Evolutionary conservation across 2,329 filamentous ascomycete species (phyloP), one percentile per base, ranked within the genome.

Genomic region (Diaporthe sp.): DNA sequence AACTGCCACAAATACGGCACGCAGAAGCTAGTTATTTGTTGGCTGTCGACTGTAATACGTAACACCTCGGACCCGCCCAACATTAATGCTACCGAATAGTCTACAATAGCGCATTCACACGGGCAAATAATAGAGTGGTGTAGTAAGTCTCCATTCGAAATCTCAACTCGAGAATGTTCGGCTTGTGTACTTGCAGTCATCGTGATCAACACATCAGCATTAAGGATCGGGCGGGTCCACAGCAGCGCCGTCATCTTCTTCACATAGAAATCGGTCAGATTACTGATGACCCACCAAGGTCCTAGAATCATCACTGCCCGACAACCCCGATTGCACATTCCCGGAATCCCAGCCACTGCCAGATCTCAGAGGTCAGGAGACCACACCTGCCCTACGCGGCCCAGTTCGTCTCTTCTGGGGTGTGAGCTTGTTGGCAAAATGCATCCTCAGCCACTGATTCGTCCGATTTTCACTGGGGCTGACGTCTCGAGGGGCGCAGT

Each of bases 401-500:
- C 37, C 19, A 17, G 27, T 10, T 9, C 1, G 42, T 27, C 17
- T 17, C n/a, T 66, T 42, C 42, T 50, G 30, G 61, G 44, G 19
- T 37, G 44, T 19, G 30, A 7, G n/a, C 32, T 37, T 59, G n/a
- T 71, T 15, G 42, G 17, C 42, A 50, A n/a, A 10, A 53, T 51
- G 69, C 55, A 9, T 61, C 55, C 30, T 61, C 30, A 25, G 55
- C 55, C 42, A 27, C 9, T 37, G 56, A 72, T 72, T 63, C 35
- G 70, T 42, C 37, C 35, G 58, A 25, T 30, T 65, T 32, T 32
- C 53, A 37, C 70, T 42, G 61, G 72, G 68, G 58, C 59, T 74
- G 68, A 66, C 72, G 72, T 74, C 61, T 71, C 39, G 69, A 58
- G 68, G 37, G 47, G 68, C 68, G 72, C 58, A 74, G 68, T 56